phyloP scores from a whole-genome alignment of 352 stramenopile genomes.

The Pythium grandisporangium region DNA sequence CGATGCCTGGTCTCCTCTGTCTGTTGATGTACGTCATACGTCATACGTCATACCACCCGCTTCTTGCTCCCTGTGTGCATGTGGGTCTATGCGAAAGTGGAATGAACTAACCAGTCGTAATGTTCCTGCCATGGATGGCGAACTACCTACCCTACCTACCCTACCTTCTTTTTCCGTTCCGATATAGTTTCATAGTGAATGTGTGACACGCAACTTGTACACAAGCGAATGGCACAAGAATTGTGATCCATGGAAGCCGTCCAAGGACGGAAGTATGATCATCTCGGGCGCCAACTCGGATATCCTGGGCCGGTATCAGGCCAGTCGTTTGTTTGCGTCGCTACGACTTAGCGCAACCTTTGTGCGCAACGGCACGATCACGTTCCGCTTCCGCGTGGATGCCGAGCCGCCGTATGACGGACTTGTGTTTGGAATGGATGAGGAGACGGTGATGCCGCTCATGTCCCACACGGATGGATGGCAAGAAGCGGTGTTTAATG shows the following conservation, averaged over 20 bases:
- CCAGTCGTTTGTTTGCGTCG: slow-evolving; percentile 60
- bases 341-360: slow-evolving; percentile 68
- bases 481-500: slow-evolving; percentile 46
- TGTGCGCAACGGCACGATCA: slow-evolving; percentile 59
- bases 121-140: too few species aligned
- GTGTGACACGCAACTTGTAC: slow-evolving; percentile 68
- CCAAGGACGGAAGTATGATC: slow-evolving; percentile 42
- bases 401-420: slow-evolving; percentile 70
- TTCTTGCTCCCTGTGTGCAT: too few species aligned
- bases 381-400: slow-evolving; percentile 72
- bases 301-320: slow-evolving; percentile 56
- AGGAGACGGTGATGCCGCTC: slow-evolving; percentile 34
- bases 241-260: slow-evolving; percentile 60
- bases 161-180: not conserved
- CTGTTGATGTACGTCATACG: slow-evolving; percentile 33
- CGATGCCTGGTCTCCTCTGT: slow-evolving; percentile 51
- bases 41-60: too few species aligned
- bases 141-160: too few species aligned
- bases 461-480: slow-evolving; percentile 64
- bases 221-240: slow-evolving; percentile 68
- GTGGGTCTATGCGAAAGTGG: too few species aligned
- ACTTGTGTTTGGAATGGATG: slow-evolving; percentile 65
- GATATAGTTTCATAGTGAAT: slow-evolving; percentile 52
- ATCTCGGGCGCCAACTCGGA: slow-evolving; percentile 62
- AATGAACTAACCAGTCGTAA: too few species aligned